Base-by-base conservation (phyloP, 768 basidiomycete genomes). In the Lepiota brunneoincarnata region DNA sequence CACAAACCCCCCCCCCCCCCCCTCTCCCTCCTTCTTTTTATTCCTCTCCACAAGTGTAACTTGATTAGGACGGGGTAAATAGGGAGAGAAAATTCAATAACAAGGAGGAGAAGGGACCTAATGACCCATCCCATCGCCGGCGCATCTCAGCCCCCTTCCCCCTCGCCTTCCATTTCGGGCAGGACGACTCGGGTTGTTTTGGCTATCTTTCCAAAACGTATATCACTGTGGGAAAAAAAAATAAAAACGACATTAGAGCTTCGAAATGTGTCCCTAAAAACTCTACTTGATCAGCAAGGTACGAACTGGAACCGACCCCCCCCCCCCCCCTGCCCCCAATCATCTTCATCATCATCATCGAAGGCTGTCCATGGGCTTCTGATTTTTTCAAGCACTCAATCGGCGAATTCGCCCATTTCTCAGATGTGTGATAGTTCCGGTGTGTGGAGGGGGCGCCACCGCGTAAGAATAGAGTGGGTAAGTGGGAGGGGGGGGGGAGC, bases 321-420 rank as follows among this genome's bases (percentile, higher is more conserved):
- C n/a, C n/a, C n/a, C n/a, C n/a, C n/a, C n/a, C n/a, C n/a, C n/a
- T n/a, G n/a, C n/a, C n/a, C n/a, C n/a, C n/a, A n/a, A n/a, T n/a
- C n/a, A n/a, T n/a, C n/a, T n/a, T n/a, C n/a, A n/a, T n/a, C n/a
- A 6, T 17, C 42, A 44, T 45, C 43, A 43, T 52, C 41, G 51
- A 52, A 52, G 50, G 42, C 51, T 52, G 51, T 52, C 51, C 18
- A 44, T 24, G 23, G n/a, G 51, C 51, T 52, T 52, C 51, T 52
- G 51, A 52, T 52, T 52, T 52, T 52, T 51, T 52, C 42, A 34
- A 18, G 34, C 35, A 44, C 44, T 52, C 43, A 45, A 45, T 52
- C 51, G 42, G 42, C 21, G 35, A 44, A 52, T 52, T 52, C 42
- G 17, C 21, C 42, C 34, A 28, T 37, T 37, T 26, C 41, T 44